Base-by-base conservation (phyloP, 2,329 filamentous ascomycete genomes). In the Bisporella sp. region DNA sequence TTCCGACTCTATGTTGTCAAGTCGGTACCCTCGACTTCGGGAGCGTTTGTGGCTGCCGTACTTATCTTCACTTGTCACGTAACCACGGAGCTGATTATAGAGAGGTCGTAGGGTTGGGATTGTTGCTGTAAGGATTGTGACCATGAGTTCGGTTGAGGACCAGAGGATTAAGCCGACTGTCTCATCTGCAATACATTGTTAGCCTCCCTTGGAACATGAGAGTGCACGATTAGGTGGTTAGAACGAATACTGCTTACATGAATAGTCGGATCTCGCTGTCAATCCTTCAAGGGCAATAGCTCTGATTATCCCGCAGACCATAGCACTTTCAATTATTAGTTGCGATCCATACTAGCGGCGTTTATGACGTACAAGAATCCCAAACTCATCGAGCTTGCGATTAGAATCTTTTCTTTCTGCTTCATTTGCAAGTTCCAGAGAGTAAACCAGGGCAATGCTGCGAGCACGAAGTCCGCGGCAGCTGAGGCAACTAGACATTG, bases 81-180 rank as follows among this genome's bases (percentile, higher is more conserved):
- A 39, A 3, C 35, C 35, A n/a, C 35, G 35, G 2, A 39, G 8
- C n/a, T 39, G 37, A 33, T 49, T 51, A 44, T 56, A 63, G 2
- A 65, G 54, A 4, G 62, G 62, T 21, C 59, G 59, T n/a, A 62
- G 50, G 5, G 57, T 57, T 21, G 62, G 61, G 11, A 64, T 60
- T n/a, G 57, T 62, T 8, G 62, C 58, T 41, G 60, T 63, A 1
- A 66, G 57, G 11, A 67, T 67, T 6, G 64, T 63, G 28, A 57
- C 60, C 46, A 59, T 65, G 37, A 58, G 52, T 53, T 67, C 64
- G n/a, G 60, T 59, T 7, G 71, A 66, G 4, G 68, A 69, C 73
- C 73, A 75, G 50, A 75, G 70, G 8, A 72, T 75, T 1, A 79
- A 66, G 12, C 52, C 45, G 29, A 64, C 54, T 1, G 58, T 65